A percentile compares a stretch with the other conserved stretches of the same genome.
Conservation (phyloP, 257 asterid species). For the Solanum habrochaites region DNA sequence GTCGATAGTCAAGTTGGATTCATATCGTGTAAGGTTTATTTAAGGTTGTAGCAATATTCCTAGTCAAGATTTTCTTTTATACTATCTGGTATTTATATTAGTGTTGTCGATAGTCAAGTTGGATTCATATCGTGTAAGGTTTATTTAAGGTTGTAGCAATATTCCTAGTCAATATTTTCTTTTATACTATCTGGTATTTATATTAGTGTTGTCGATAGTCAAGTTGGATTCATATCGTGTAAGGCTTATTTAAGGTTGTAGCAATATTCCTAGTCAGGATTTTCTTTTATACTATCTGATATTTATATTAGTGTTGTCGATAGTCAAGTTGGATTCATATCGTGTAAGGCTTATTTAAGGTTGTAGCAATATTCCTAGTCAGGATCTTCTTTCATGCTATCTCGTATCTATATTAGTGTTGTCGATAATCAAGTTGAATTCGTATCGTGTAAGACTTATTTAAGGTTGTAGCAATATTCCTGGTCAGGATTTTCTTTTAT, state of each 20-base stretch:
- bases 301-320: background rate
- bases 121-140: background rate
- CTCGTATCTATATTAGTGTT: background rate
- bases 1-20: background rate
- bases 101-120: background rate
- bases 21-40: background rate
- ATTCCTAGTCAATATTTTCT: background rate
- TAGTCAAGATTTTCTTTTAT: background rate
- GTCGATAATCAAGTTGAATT: background rate
- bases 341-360: background rate
- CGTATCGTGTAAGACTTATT: background rate
- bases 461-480: background rate
- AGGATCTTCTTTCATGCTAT: background rate
- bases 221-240: background rate
- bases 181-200: background rate
- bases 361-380: too few relatives aligned
- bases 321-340: background rate
- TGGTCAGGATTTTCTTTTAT: too few relatives aligned
- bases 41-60: too few relatives aligned
- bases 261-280: background rate
- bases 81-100: background rate
- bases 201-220: background rate
- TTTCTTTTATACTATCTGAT: background rate
- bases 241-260: background rate
- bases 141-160: background rate